Evolutionary conservation across 345 rosid species (phyloP).

Genomic region (Eutrema heterophyllum): DNA sequence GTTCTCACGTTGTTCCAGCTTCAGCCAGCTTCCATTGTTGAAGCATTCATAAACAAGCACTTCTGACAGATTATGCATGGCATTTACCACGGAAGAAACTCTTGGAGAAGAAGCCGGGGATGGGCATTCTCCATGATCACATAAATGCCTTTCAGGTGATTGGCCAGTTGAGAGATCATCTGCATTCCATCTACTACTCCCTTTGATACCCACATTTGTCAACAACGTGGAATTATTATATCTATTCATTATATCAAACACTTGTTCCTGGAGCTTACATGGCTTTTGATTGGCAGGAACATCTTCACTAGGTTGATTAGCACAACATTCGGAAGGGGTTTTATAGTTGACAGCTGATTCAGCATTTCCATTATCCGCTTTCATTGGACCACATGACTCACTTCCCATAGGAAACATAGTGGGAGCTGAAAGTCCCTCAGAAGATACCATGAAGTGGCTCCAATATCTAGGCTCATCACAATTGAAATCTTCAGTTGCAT

Average conservation of each 20-base stretch:
- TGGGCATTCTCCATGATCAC: constrained; percentile 19
- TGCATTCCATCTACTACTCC: constrained; percentile 13
- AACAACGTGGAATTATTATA: constrained; percentile 2
- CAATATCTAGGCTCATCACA: constrained; percentile 32
- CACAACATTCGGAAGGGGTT: background rate
- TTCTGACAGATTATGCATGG: constrained; percentile 69
- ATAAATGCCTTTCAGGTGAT: constrained; percentile 21
- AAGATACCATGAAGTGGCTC: constrained; percentile 35
- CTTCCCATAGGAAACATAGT: constrained; percentile 16
- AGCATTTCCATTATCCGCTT: constrained; percentile 11
- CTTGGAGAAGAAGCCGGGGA: constrained; percentile 40
- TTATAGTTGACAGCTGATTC: background rate
- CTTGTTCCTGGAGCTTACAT: constrained; percentile 4
- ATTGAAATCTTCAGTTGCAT: constrained; percentile 29
- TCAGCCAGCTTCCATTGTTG: constrained; percentile 44
- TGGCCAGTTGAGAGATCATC: constrained; percentile 22
- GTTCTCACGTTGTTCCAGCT: constrained; percentile 44
- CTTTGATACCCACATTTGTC: constrained; percentile 14
- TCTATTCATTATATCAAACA: constrained; percentile 9
- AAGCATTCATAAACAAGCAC: constrained; percentile 60
- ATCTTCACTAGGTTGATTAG: constrained; percentile 25
- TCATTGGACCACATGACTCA: constrained; percentile 3
- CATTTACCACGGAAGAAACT: constrained; percentile 39
- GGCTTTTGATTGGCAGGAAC: constrained; percentile 6
- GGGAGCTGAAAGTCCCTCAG: constrained; percentile 25